Conservation (phyloP, 78 protist genomes). For the Ministeria vibrans region DNA sequence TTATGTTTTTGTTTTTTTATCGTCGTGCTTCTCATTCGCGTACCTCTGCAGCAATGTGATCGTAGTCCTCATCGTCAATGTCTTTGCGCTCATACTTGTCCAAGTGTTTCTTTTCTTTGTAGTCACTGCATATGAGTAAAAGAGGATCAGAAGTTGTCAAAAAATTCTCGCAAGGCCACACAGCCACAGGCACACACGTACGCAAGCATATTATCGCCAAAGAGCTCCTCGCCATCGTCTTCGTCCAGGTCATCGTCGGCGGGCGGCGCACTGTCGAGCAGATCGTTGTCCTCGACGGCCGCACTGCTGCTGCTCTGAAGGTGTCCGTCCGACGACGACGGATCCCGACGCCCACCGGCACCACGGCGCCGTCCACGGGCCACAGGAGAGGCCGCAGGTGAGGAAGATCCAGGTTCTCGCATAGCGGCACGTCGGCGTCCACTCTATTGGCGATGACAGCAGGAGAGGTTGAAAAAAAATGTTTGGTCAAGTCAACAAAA, state of each 20-base stretch:
- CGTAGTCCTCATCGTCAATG: neutral
- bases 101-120: neutral
- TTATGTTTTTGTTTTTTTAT: neutral
- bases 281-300: neutral
- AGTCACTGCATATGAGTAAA: neutral
- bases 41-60: neutral
- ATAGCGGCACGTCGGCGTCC: neutral
- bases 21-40: neutral
- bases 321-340: neutral
- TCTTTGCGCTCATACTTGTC: no score
- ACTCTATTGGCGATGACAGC: no score
- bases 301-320: neutral
- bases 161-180: neutral
- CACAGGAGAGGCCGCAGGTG: neutral
- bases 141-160: neutral
- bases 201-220: neutral
- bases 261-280: neutral
- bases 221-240: conserved; percentile 22
- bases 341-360: neutral
- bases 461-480: no score
- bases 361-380: neutral
- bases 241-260: conserved; percentile 5
- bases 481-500: no score
- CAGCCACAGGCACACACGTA: neutral
- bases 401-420: neutral